phyloP scores from a whole-genome alignment of 2,329 filamentous ascomycete genomes.

The Capronia epimyces region DNA sequence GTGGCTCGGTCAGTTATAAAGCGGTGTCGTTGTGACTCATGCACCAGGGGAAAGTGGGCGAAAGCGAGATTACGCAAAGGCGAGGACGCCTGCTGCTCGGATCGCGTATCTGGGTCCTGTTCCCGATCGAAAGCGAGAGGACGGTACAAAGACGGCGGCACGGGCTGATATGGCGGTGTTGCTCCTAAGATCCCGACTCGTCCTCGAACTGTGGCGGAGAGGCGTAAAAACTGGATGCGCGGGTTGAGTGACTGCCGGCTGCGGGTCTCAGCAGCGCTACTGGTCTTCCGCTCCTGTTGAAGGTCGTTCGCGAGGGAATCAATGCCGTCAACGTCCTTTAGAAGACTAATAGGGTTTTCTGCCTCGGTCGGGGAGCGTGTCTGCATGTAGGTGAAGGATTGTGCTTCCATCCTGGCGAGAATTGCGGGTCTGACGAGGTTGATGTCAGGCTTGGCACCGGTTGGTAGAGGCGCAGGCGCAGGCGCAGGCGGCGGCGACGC shows the following conservation, averaged over 20 bases:
- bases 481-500: not conserved
- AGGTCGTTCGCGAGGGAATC: conserved; percentile 12
- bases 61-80: conserved; percentile 26
- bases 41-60: conserved; percentile 12
- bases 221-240: conserved; percentile 25
- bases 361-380: conserved; percentile 16
- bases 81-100: conserved; percentile 12
- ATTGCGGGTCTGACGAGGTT: conserved; percentile 17
- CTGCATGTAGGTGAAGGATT: conserved; percentile 24
- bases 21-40: conserved; percentile 18
- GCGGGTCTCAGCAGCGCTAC: conserved; percentile 3
- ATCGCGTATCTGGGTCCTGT: not conserved
- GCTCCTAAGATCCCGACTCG: conserved; percentile 22
- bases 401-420: conserved; percentile 14
- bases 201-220: conserved; percentile 21
- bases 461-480: not conserved
- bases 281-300: conserved; percentile 22
- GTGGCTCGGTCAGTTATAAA: conserved; percentile 3
- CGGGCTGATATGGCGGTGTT: conserved; percentile 26
- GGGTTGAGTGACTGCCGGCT: conserved; percentile 20
- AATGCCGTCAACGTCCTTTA: conserved; percentile 24
- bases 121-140: conserved; percentile 12
- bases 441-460: conserved; percentile 17
- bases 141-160: conserved; percentile 23
- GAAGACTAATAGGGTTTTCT: conserved; percentile 23